phyloP scores from a whole-genome alignment of 2,329 filamentous ascomycete species.

The Fusarium sp. region DNA sequence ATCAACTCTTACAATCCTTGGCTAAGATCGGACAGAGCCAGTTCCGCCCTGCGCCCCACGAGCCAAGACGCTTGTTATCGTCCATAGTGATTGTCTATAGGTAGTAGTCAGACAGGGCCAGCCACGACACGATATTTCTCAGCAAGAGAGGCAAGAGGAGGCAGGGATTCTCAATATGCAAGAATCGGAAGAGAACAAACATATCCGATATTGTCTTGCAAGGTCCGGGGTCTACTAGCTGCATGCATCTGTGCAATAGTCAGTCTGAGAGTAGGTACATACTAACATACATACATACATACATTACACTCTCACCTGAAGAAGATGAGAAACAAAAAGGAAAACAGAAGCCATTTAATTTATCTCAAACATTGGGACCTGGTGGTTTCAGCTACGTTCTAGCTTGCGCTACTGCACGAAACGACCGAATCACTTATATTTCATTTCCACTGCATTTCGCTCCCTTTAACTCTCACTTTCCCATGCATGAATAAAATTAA shows the following conservation, averaged over 20 bases:
- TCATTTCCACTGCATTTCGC: constrained; percentile 34
- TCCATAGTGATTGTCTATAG: background rate
- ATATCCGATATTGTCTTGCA: constrained; percentile 12
- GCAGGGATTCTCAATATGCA: constrained; percentile 5
- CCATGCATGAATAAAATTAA: constrained; percentile 2
- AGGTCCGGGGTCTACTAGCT: constrained; percentile 6
- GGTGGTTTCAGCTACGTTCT: constrained; percentile 34
- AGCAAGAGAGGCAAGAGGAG: background rate
- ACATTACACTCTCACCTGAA: constrained; percentile 15
- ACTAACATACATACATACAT: too few relatives aligned
- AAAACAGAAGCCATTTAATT: constrained; percentile 12
- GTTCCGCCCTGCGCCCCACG: constrained; percentile 24
- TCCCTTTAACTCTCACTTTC: background rate
- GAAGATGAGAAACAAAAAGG: constrained; percentile 8
- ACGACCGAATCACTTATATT: constrained; percentile 24
- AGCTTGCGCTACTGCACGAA: constrained; percentile 35
- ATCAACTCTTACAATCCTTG: constrained; percentile 24
- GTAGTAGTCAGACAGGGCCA: constrained; percentile 25
- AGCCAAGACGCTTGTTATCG: constrained; percentile 13
- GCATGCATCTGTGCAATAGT: background rate
- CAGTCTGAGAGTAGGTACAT: too few relatives aligned
- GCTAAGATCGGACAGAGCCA: constrained; percentile 17
- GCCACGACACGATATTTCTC: constrained; percentile 16
- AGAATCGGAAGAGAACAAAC: constrained; percentile 23
- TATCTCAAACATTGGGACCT: constrained; percentile 27